Evolutionary conservation across 306 rosid genomes (phyloP), one percentile per base, ranked within the genome.

Genomic region (Begonia loranthoides): DNA sequence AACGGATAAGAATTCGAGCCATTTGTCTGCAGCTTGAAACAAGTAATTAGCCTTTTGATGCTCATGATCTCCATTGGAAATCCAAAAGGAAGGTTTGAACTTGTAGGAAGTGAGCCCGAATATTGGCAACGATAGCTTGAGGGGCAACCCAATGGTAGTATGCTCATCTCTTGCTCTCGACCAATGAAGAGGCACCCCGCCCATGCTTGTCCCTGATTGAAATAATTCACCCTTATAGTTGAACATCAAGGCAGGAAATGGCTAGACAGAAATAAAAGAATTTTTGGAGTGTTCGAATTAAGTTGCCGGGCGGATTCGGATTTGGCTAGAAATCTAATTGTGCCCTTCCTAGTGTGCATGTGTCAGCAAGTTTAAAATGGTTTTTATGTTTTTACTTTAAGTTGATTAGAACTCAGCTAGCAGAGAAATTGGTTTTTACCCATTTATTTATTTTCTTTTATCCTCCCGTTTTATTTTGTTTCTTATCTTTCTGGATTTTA

Each of bases 51-150:
- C 79, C 61, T 74, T 80, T 48, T 75, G 85, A 61, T 75, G 70
- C 60, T 80, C 88, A 9, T 70, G 49, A 13, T 56, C 83, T 56
- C 85, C 87, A 13, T 70, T 77, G 4, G 79, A 71, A 57, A 62
- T 84, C 96, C 94, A 83, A 62, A 80, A 67, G 21, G 92, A 69
- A 70, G 60, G 60, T 73, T 75, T 81, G 63, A 78, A 72, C 76
- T 83, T 83, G 76, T 81, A 74, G 45, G 67, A 77, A 53, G 96
- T 87, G 59, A 87, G 90, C 49, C 94, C 96, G 24, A 87, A 81
- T 64, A 71, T 70, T 1, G 85, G 87, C 70, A 87, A 51, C 9
- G 79, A 75, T 28, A 80, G 74, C 65, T 76, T 80, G 45, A 72
- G 66, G 14, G 74, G 64, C 54, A 60, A 62, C 63, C 58, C 65